Conservation (phyloP, 2,329 filamentous ascomycete genomes). For the Nemania sp. region DNA sequence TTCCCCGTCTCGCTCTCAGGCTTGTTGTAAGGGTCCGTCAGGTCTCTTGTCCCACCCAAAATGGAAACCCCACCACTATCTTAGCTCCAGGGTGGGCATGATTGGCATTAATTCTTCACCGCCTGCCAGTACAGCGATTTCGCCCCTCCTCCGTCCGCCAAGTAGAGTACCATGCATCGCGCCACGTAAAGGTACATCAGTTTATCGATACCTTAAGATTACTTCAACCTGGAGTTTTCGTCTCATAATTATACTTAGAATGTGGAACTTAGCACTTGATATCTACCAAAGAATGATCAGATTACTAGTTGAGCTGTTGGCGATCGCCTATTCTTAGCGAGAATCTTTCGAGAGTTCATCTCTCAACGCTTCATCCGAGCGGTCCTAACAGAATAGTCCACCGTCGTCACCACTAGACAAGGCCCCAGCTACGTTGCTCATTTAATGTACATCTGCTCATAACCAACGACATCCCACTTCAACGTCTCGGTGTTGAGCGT, state of each 20-base stretch:
- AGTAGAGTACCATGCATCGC: too few species aligned
- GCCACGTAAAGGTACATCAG: background rate
- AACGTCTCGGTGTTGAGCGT: constrained; percentile 46
- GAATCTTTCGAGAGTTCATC: too few species aligned
- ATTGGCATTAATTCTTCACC: constrained; percentile 29
- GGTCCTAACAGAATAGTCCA: too few species aligned
- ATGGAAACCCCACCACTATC: constrained; percentile 25
- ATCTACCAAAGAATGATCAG: too few species aligned
- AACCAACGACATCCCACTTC: constrained; percentile 39
- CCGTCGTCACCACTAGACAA: too few species aligned
- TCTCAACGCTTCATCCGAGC: too few species aligned
- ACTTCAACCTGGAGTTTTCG: too few species aligned
- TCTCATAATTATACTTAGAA: too few species aligned
- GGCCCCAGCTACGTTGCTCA: background rate
- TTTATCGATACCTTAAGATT: background rate
- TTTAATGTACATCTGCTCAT: constrained; percentile 39
- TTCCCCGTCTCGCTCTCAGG: constrained; percentile 18
- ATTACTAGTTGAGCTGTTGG: too few species aligned
- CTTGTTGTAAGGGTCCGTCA: constrained; percentile 23
- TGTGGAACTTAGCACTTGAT: too few species aligned
- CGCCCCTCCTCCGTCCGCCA: too few species aligned
- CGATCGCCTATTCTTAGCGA: too few species aligned
- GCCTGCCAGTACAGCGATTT: constrained; percentile 19
- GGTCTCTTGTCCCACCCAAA: constrained; percentile 24
- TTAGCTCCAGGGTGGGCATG: constrained; percentile 17